A percentile compares a stretch with the other conserved stretches of the same genome.
Evolutionary conservation across 2,329 filamentous ascomycete genomes (phyloP).

Genomic region (Zopfia rhizophila): DNA sequence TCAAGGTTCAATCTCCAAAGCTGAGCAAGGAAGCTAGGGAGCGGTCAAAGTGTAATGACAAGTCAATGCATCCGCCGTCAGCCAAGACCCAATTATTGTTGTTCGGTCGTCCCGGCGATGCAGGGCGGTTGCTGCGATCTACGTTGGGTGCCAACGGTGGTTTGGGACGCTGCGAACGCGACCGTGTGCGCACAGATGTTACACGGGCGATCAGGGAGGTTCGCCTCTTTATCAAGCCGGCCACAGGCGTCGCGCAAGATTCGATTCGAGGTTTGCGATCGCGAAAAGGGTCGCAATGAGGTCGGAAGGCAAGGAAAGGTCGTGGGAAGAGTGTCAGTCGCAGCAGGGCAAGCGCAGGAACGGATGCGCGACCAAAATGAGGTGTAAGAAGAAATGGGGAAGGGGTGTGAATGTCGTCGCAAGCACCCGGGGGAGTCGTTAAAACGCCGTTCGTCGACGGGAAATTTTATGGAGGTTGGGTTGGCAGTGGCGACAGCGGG

Average conservation of each 20-base stretch:
- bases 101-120: constrained; percentile 28
- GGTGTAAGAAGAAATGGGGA: background rate
- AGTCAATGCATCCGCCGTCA: constrained; percentile 24
- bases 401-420: background rate
- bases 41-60: constrained; percentile 21
- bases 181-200: constrained; percentile 45
- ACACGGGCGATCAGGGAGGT: constrained; percentile 42
- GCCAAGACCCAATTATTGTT: constrained; percentile 23
- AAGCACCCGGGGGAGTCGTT: no score
- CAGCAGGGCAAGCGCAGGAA: background rate
- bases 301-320: constrained; percentile 31
- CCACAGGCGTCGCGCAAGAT: constrained; percentile 33
- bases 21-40: constrained; percentile 38
- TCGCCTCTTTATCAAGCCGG: constrained; percentile 23
- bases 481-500: constrained; percentile 6
- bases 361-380: constrained; percentile 1
- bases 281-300: constrained; percentile 25
- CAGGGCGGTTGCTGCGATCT: constrained; percentile 35
- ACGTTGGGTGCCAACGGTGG: constrained; percentile 39
- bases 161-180: constrained; percentile 48
- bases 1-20: constrained; percentile 28
- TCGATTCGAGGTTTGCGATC: constrained; percentile 20
- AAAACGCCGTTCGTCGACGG: no score
- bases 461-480: constrained; percentile 6
- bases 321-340: constrained; percentile 22